A percentile compares a stretch with the other conserved stretches of the same genome.
Evolutionary conservation across 805 yeast genomes (phyloP).

Genomic region (Candida pseudofarinosa): DNA sequence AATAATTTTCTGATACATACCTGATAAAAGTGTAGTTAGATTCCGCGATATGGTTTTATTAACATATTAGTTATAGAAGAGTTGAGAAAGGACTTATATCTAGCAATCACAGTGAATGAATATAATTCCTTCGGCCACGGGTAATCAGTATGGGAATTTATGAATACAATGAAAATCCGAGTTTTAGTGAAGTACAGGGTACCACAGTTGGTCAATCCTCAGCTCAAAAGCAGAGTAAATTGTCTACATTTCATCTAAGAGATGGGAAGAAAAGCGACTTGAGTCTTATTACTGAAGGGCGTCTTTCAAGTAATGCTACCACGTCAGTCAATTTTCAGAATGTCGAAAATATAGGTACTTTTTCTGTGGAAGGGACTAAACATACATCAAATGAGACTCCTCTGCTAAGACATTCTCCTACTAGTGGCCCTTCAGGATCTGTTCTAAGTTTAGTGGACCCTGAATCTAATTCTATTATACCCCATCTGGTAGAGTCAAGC

Average conservation of each 20-base stretch:
- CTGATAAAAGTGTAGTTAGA: not conserved
- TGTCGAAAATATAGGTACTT: constrained; percentile 7
- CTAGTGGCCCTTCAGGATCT: constrained; percentile 1
- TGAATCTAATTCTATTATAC: constrained; percentile 1
- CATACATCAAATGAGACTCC: constrained; percentile 3
- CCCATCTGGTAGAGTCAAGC: constrained; percentile 2
- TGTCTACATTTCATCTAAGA: not conserved
- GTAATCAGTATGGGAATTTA: not conserved
- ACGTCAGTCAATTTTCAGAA: constrained; percentile 19
- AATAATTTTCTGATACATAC: not conserved
- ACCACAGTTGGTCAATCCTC: not conserved
- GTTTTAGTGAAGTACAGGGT: not conserved
- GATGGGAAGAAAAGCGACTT: not conserved
- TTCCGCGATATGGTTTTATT: too few species aligned
- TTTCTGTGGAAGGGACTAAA: constrained; percentile 3
- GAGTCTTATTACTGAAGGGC: not conserved
- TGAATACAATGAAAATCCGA: not conserved
- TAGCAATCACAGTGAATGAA: too few species aligned
- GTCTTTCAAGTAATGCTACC: constrained; percentile 13
- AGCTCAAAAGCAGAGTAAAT: not conserved
- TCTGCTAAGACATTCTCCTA: not conserved
- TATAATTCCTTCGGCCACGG: too few species aligned
- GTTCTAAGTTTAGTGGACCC: constrained; percentile 2
- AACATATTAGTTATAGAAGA: too few species aligned
- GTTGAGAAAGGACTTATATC: too few species aligned